Conservation (phyloP, 129 eudicot genomes). For the Tanacetum coccineum region DNA sequence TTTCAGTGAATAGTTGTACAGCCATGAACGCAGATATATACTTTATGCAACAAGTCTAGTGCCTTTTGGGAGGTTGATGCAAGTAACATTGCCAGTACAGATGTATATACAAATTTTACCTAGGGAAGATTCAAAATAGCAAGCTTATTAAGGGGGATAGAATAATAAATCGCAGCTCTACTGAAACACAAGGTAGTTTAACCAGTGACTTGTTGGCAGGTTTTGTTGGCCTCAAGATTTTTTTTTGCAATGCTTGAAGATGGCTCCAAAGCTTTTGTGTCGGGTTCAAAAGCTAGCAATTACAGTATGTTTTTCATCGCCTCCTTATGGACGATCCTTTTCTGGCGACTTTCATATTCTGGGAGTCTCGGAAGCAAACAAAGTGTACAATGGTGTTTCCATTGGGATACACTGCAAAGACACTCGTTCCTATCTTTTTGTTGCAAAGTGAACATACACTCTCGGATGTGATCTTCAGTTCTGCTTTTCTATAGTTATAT, state of each 20-base stretch:
- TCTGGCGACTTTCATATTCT: slow-evolving; percentile 60
- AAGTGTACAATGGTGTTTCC: slow-evolving; percentile 87
- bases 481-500: slow-evolving; percentile 60
- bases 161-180: no score
- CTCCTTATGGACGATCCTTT: slow-evolving; percentile 43
- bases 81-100: slow-evolving; percentile 1
- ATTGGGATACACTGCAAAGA: slow-evolving; percentile 86
- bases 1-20: neutral
- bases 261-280: no score
- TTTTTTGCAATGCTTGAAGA: no score
- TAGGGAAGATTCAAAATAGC: slow-evolving; percentile 15
- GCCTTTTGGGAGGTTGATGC: slow-evolving; percentile 11
- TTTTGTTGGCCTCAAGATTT: neutral
- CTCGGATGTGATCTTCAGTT: slow-evolving; percentile 69
- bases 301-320: slow-evolving; percentile 22
- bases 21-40: neutral
- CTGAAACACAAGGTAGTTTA: no score
- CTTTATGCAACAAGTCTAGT: neutral
- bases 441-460: slow-evolving; percentile 89
- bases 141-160: slow-evolving; percentile 15
- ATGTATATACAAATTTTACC: slow-evolving; percentile 16
- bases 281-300: no score
- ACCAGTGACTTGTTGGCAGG: no score
- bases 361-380: slow-evolving; percentile 87
- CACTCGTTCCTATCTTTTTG: slow-evolving; percentile 89